A percentile compares a stretch with the other conserved stretches of the same genome.
Evolutionary conservation across 306 rosid species (phyloP).

Genomic region (Gleditsia sinensis): DNA sequence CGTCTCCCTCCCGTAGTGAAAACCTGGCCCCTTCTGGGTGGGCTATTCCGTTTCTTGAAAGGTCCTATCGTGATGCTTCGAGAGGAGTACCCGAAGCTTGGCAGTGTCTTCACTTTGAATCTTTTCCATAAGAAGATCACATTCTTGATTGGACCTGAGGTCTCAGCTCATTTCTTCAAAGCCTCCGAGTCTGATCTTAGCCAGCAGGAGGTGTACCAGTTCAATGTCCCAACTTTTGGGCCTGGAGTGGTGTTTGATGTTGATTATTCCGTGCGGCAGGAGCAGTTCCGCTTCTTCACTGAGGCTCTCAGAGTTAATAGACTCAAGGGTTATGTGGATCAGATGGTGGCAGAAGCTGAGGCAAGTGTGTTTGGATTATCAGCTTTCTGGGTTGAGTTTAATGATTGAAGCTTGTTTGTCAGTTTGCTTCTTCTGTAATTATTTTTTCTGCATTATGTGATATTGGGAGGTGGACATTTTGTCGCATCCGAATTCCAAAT

Average conservation of each 20-base stretch:
- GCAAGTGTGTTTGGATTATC: slow-evolving; percentile 31
- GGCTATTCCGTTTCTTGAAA: slow-evolving; percentile 62
- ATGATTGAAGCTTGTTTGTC: neutral
- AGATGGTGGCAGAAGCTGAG: slow-evolving; percentile 93
- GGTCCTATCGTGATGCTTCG: slow-evolving; percentile 87
- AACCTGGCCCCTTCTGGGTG: slow-evolving; percentile 70
- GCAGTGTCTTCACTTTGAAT: slow-evolving; percentile 79
- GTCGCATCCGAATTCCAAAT: neutral
- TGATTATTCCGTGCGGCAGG: slow-evolving; percentile 85
- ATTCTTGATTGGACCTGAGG: slow-evolving; percentile 92
- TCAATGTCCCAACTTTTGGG: slow-evolving; percentile 95
- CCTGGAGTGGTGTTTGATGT: slow-evolving; percentile 97
- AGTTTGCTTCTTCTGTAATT: neutral
- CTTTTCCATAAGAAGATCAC: slow-evolving; percentile 72
- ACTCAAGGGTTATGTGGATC: slow-evolving; percentile 86
- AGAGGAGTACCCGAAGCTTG: slow-evolving; percentile 83
- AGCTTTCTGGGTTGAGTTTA: neutral
- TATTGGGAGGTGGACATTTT: neutral
- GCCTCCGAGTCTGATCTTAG: slow-evolving; percentile 88
- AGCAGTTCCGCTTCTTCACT: slow-evolving; percentile 92
- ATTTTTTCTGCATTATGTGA: neutral
- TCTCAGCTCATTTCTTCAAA: slow-evolving; percentile 87
- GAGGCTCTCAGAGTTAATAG: slow-evolving; percentile 85
- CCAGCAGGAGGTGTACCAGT: slow-evolving; percentile 93
- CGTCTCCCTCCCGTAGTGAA: slow-evolving; percentile 64